Conservation (phyloP, 352 stramenopile genomes). For the Pythium aphanidermatum region DNA sequence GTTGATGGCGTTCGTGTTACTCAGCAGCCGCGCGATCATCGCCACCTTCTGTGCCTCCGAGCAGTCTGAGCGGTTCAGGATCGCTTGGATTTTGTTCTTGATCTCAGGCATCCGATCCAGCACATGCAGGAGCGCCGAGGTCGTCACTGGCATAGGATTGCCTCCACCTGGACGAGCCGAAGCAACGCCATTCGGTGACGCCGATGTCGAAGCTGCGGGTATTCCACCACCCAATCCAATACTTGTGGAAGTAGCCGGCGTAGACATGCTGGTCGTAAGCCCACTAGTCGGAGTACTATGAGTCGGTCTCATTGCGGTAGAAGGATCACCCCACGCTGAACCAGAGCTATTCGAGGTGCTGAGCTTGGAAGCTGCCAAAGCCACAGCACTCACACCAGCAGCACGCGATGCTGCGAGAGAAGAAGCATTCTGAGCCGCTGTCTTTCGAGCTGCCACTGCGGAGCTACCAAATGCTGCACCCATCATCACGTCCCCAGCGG, state of each 20-base stretch:
- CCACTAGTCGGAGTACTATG: conserved; percentile 5
- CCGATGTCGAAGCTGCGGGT: background rate
- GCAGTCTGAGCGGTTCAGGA: conserved; percentile 77
- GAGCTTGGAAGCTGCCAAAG: conserved; percentile 1
- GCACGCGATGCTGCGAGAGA: background rate
- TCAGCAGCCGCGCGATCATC: conserved; percentile 82
- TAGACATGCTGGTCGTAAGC: too few species aligned
- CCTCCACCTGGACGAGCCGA: background rate
- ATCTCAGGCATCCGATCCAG: conserved; percentile 85
- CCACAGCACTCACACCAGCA: background rate
- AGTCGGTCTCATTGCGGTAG: conserved; percentile 1
- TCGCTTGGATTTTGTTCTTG: conserved; percentile 88
- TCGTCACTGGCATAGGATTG: conserved; percentile 60
- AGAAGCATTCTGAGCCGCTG: conserved; percentile 1
- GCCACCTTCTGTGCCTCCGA: conserved; percentile 86
- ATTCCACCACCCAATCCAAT: too few species aligned
- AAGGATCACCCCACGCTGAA: conserved; percentile 10
- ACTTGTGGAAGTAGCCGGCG: too few species aligned
- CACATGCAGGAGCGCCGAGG: conserved; percentile 71
- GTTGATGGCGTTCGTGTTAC: conserved; percentile 78
- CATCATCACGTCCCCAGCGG: conserved; percentile 42
- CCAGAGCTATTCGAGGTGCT: background rate
- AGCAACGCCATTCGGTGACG: background rate
- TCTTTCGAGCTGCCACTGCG: conserved; percentile 10
- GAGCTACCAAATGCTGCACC: conserved; percentile 41